Evolutionary conservation across 2,329 filamentous ascomycete genomes (phyloP), one percentile per base, ranked within the genome.

Genomic region (Talaromyces sp.): DNA sequence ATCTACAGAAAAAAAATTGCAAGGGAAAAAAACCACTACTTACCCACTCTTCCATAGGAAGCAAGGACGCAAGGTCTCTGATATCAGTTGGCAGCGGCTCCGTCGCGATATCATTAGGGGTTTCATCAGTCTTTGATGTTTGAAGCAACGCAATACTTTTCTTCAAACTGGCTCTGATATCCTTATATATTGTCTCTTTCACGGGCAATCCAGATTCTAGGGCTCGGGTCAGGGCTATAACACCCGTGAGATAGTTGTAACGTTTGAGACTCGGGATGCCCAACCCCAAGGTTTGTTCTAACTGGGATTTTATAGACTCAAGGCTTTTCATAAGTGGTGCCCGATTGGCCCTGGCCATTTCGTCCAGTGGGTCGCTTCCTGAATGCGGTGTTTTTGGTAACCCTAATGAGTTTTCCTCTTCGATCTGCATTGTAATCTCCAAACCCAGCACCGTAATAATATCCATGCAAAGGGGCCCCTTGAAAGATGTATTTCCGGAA

Each of bases 391-490:
- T 38, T 19, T 24, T 38, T 21, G 27, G 41, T n/a, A 53, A 27
- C 21, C 49, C 51, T 26, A 54, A 29, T 13, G 58, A 59, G 46
- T 24, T 51, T 29, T 58, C 59, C 54, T 70, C 67, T 55, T 66
- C 68, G n/a, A 68, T 55, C 43, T 70, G 67, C n/a, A 62, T 64
- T 32, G 65, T 56, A 26, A 68, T 55, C 55, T 70, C 67, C 11
- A 68, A 55, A 17, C 67, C 64, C 17, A 69, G 49, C 31, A 63
- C 58, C 11, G 63, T 58, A 29, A 68, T 64, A 24, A 67, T 58
- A 35, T 69, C 68, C 29, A 69, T 62, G 24, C 63, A 63, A 11
- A 69, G 58, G n/a, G 66, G 43, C 1, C 65, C 67, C 21, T 63
- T 64, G 59, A 69, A 68, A 11, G 66, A 54, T 9, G 64, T 64